A percentile compares a stretch with the other conserved stretches of the same genome.
These are phyloP conservation scores for Piper longum DNA, from an alignment of 164 flowering plant species.

Conservation along the genomic window DNA sequence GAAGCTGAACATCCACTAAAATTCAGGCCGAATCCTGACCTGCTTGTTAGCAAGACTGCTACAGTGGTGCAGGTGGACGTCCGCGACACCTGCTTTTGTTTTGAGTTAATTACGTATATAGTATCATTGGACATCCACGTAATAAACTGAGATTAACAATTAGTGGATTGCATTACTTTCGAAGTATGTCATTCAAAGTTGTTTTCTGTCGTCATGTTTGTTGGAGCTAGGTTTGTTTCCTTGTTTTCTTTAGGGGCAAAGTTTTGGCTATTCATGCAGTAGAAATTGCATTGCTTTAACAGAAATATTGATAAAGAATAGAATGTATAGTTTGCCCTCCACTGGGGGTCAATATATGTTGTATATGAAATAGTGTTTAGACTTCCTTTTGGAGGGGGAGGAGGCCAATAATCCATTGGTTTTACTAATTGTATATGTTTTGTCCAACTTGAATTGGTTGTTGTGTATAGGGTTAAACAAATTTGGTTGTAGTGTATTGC, in stretches of 20 bases:
- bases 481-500: no score
- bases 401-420: not conserved
- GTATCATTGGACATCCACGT: no score
- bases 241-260: not conserved
- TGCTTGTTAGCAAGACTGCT: slow-evolving; percentile 42
- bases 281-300: no score
- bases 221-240: not conserved
- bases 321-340: not conserved
- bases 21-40: slow-evolving; percentile 71
- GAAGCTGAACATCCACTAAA: slow-evolving; percentile 45
- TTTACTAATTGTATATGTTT: not conserved
- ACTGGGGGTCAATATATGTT: not conserved
- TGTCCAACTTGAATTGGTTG: no score
- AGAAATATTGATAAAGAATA: no score
- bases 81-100: not conserved
- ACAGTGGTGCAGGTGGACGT: slow-evolving; percentile 27
- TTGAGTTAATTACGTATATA: not conserved
- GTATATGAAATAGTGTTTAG: not conserved
- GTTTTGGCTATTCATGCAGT: no score
- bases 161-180: not conserved
- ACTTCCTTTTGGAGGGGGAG: not conserved
- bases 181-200: not conserved
- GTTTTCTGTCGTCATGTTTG: not conserved
- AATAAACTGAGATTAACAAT: not conserved
- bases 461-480: no score